phyloP scores from a whole-genome alignment of 2,329 filamentous ascomycete genomes.

The Escovopsis weberi region DNA sequence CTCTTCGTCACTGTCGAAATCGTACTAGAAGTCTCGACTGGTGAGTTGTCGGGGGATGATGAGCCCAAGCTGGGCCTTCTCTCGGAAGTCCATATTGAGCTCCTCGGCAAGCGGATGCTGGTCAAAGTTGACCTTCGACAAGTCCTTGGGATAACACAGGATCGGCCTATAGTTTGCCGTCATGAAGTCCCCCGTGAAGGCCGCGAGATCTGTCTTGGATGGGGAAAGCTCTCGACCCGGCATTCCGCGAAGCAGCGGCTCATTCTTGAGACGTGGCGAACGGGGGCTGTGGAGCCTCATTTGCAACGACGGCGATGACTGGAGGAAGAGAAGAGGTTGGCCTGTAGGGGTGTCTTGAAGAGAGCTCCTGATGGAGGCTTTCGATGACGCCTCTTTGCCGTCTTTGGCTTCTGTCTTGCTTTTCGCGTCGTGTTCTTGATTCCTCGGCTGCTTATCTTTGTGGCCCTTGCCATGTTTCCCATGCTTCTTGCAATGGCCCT shows the following conservation, averaged over 20 bases:
- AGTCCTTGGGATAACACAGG: conserved; percentile 19
- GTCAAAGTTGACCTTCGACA: conserved; percentile 20
- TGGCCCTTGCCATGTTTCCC: too few relatives aligned
- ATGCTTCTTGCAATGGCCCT: too few relatives aligned
- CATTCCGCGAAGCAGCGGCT: conserved; percentile 30
- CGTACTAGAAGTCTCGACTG: conserved; percentile 23
- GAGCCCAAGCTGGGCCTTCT: conserved; percentile 19
- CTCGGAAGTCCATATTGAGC: conserved; percentile 13
- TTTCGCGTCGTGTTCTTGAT: too few relatives aligned
- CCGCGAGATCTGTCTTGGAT: conserved; percentile 22
- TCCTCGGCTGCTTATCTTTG: too few relatives aligned
- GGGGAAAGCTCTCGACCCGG: conserved; percentile 24
- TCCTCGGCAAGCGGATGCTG: conserved; percentile 22
- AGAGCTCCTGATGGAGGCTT: conserved; percentile 1
- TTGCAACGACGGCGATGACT: conserved; percentile 1
- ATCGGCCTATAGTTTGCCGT: conserved; percentile 12
- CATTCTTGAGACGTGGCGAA: conserved; percentile 6
- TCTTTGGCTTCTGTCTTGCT: too few relatives aligned
- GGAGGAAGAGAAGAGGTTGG: conserved; percentile 2
- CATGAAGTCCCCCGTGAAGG: conserved; percentile 17
- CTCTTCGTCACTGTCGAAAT: conserved; percentile 18
- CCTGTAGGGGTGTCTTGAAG: conserved; percentile 5
- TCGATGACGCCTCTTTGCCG: not conserved
- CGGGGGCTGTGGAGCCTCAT: conserved; percentile 1
- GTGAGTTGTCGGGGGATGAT: conserved; percentile 19